Percentiles rank a stretch among this genome's conserved stretches.
These are phyloP conservation scores for Zygoascus tannicola DNA, from an alignment of 805 yeast genomes.

Conservation along the genomic window DNA sequence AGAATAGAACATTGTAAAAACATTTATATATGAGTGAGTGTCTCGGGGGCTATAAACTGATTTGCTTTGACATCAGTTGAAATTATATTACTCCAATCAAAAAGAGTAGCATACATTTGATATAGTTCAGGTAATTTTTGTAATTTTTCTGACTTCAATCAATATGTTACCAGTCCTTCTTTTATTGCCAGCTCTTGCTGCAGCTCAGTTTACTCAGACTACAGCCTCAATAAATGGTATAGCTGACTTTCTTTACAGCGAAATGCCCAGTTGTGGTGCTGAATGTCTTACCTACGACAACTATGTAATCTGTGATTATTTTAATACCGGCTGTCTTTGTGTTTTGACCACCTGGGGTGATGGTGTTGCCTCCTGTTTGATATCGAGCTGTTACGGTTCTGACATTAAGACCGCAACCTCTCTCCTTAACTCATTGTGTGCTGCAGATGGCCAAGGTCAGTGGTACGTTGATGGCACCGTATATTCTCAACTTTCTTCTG, in stretches of 20 bases:
- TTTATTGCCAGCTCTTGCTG: no score
- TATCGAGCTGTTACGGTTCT: constrained; percentile 28
- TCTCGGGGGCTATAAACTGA: no score
- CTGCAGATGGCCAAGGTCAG: constrained; percentile 7
- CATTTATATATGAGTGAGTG: no score
- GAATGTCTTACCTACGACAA: constrained; percentile 27
- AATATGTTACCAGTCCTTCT: no score
- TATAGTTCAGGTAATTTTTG: no score
- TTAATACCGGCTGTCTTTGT: constrained; percentile 2
- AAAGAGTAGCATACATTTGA: no score
- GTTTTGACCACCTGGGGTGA: not conserved
- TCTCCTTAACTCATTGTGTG: constrained; percentile 36
- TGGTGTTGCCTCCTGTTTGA: not conserved
- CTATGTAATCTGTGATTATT: not conserved
- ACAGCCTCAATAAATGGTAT: constrained; percentile 40
- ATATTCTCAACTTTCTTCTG: constrained; percentile 23
- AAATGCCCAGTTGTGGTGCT: constrained; percentile 38
- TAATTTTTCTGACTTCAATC: no score
- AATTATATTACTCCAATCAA: no score
- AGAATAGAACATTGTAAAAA: no score
- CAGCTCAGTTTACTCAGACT: no score
- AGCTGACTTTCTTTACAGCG: constrained; percentile 35
- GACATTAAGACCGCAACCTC: constrained; percentile 33
- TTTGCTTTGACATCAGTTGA: no score
- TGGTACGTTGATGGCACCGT: constrained; percentile 40